phyloP scores from a whole-genome alignment of 176 grass and related monocot genomes.

The Bonia amplexicaulis region DNA sequence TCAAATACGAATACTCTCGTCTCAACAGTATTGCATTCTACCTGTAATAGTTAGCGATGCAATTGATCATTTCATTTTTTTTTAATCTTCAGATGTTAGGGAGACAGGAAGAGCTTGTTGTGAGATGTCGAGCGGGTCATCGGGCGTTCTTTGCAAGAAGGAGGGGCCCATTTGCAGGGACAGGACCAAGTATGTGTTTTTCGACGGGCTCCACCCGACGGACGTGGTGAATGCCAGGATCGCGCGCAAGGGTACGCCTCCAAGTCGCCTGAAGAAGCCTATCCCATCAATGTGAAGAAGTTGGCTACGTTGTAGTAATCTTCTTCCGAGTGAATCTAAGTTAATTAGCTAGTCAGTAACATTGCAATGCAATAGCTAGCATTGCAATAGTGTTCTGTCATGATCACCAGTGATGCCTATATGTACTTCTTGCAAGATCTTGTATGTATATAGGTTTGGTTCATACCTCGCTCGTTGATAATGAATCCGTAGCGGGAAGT shows the following conservation, averaged over 20 bases:
- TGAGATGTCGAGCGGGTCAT: conserved; percentile 1
- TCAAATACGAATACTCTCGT: neutral
- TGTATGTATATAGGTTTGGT: neutral
- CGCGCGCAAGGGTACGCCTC: conserved; percentile 34
- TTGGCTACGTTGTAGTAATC: conserved; percentile 26
- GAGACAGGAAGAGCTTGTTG: conserved; percentile 51
- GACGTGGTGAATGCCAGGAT: conserved; percentile 56
- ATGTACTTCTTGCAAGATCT: neutral
- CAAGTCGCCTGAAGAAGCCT: conserved; percentile 22
- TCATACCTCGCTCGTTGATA: neutral
- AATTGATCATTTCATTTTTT: neutral
- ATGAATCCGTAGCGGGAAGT: too few relatives aligned
- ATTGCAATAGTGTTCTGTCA: neutral
- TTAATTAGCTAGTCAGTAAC: neutral
- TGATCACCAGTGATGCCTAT: neutral
- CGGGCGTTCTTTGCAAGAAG: conserved; percentile 43
- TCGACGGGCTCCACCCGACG: conserved; percentile 69
- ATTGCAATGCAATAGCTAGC: neutral
- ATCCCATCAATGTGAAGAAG: conserved; percentile 51
- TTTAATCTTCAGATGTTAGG: neutral
- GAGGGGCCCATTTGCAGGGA: conserved; percentile 39
- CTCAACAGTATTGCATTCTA: neutral
- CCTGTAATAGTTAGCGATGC: neutral
- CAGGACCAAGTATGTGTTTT: conserved; percentile 52
- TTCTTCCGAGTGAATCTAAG: neutral